Evolutionary conservation across 768 basidiomycete genomes (phyloP).

Genomic region (Lactarius pseudohatsudake): DNA sequence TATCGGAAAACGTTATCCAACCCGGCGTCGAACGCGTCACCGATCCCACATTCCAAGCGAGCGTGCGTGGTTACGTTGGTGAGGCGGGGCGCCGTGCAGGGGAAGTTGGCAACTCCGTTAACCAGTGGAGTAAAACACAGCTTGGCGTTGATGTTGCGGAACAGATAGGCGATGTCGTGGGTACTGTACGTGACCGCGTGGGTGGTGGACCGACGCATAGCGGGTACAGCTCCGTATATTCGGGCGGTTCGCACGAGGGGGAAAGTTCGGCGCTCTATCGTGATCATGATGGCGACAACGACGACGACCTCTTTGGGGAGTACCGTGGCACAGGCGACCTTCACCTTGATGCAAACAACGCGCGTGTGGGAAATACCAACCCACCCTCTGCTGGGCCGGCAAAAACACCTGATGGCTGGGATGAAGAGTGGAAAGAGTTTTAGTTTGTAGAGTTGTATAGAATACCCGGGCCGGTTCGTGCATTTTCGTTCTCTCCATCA

Average conservation of each 20-base stretch:
- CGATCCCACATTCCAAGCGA: slow-evolving; percentile 79
- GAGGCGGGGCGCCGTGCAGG: slow-evolving; percentile 68
- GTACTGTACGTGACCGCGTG: slow-evolving; percentile 57
- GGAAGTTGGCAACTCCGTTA: slow-evolving; percentile 60
- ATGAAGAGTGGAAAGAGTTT: slow-evolving; percentile 52
- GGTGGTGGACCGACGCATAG: slow-evolving; percentile 52
- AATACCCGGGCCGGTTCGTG: slow-evolving; percentile 12
- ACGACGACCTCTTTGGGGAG: slow-evolving; percentile 44
- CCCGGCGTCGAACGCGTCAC: slow-evolving; percentile 79
- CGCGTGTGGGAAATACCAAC: slow-evolving; percentile 1
- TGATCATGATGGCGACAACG: slow-evolving; percentile 53
- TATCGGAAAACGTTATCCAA: slow-evolving; percentile 87
- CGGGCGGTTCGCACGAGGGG: slow-evolving; percentile 50
- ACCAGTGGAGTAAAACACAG: slow-evolving; percentile 73
- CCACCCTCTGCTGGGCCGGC: slow-evolving; percentile 20
- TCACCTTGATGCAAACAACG: background rate
- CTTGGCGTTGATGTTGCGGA: slow-evolving; percentile 86
- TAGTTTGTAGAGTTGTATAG: slow-evolving; percentile 30
- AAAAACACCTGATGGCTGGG: slow-evolving; percentile 44
- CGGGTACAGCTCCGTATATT: slow-evolving; percentile 38
- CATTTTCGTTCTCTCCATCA: background rate
- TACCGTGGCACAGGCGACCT: slow-evolving; percentile 14
- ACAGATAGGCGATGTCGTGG: slow-evolving; percentile 69
- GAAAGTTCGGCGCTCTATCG: slow-evolving; percentile 64
- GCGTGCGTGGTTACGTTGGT: slow-evolving; percentile 67